Percentiles rank a stretch among this genome's conserved stretches.
phyloP scores from a whole-genome alignment of 441 rosid species.

The Pelargonium citronellum region DNA sequence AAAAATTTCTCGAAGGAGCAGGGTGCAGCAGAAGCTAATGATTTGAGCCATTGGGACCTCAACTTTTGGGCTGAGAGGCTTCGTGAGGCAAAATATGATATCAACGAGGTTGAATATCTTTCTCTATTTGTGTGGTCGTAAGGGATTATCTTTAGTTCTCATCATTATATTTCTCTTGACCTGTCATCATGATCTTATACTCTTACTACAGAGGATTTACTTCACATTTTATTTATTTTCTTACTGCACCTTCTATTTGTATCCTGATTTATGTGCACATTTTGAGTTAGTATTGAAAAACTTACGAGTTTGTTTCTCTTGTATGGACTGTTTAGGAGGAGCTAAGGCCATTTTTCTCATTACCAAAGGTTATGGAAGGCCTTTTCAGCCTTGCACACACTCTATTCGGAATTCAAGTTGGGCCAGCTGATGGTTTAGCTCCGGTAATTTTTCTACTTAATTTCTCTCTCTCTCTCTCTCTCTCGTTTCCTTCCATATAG shows the following conservation, averaged over 20 bases:
- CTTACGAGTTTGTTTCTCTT: constrained; percentile 18
- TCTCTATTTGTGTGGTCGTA: constrained; percentile 13
- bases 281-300: constrained; percentile 10
- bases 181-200: neutral
- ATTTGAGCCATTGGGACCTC: constrained; percentile 76
- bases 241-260: neutral
- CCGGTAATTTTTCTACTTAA: constrained; percentile 43
- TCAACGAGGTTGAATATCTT: constrained; percentile 59
- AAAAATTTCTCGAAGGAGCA: constrained; percentile 59
- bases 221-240: neutral
- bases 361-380: constrained; percentile 90
- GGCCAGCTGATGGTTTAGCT: constrained; percentile 81
- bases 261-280: neutral
- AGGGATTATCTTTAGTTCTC: no score
- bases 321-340: constrained; percentile 51
- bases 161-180: neutral
- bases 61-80: constrained; percentile 94
- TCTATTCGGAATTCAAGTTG: constrained; percentile 67
- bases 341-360: constrained; percentile 79
- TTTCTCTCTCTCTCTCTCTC: neutral
- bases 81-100: constrained; percentile 83
- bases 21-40: constrained; percentile 63
- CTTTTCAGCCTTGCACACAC: constrained; percentile 70
- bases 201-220: neutral
- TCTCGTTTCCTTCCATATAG: constrained; percentile 5